Percentiles rank a stretch among this genome's conserved stretches.
These are phyloP conservation scores for Lodderomyces margitis DNA, from an alignment of 1,139 yeast genomes.

Conservation along the genomic window DNA sequence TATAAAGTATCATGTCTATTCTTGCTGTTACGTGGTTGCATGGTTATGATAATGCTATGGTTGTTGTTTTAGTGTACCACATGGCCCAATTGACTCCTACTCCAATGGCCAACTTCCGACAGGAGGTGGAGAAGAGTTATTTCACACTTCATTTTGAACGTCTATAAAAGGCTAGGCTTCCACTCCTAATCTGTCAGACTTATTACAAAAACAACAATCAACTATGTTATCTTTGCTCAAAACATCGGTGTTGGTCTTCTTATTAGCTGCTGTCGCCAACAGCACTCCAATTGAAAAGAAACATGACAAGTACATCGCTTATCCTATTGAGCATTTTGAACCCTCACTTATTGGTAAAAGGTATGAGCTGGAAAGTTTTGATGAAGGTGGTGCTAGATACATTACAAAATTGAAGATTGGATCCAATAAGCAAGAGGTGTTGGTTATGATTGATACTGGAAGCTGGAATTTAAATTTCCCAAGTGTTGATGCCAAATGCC, in stretches of 20 bases:
- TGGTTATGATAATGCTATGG: too few relatives aligned
- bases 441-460: not conserved
- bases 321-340: not conserved
- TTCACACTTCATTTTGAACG: too few relatives aligned
- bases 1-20: too few relatives aligned
- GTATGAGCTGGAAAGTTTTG: not conserved
- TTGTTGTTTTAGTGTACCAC: too few relatives aligned
- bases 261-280: not conserved
- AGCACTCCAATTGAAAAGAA: not conserved
- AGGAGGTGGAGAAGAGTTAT: too few relatives aligned
- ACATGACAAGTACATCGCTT: not conserved
- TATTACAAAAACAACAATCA: not conserved
- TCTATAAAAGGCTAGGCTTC: too few relatives aligned
- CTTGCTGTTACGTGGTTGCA: too few relatives aligned
- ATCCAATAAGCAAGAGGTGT: not conserved
- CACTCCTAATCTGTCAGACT: too few relatives aligned
- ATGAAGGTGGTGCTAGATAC: not conserved
- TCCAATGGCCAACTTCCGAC: too few relatives aligned
- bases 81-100: too few relatives aligned
- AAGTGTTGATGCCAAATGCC: not conserved
- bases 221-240: not conserved
- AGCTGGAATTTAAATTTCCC: not conserved
- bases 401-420: not conserved
- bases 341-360: not conserved
- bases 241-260: not conserved